Evolutionary conservation across 352 stramenopile genomes (phyloP), one percentile per base, ranked within the genome.

Genomic region (Phytophthora boehmeriae): DNA sequence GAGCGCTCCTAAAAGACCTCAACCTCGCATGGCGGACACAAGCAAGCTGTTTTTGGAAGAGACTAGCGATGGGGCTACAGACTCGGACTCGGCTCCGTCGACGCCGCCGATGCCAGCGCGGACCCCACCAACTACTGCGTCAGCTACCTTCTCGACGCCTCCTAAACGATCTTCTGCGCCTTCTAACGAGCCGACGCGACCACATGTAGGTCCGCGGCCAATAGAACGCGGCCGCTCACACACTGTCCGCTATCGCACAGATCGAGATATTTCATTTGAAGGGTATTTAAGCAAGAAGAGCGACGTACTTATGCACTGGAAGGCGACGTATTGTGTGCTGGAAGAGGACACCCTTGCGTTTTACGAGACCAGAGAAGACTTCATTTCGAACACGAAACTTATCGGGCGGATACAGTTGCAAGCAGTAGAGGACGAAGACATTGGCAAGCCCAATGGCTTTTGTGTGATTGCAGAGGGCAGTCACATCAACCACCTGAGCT

Each of bases 231-330:
- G 56, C 36, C 73, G 83, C 23, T 90, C 80, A 0, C 77, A 92
- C 49, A 89, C 80, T 0, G 67, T 90, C 46, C 79, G 83, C 8
- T 92, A 92, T 44, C 80, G 83, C 13, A 85, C 66, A 0, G 76
- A 86, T 25, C 66, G 75, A 13, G 81, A 85, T 10, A 93, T 94
- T 35, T 76, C 80, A 11, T 94, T 94, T 53, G 86, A 94, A 76
- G 86, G 86, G 1, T 94, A 94, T 39, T 58, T 94, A 50, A 89
- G 80, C 73, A 91, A 90, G 66, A 94, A 94, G 59, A 89, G 86
- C 49, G 86, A 94, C 34, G 39, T 94, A 44, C 48, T 94, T 0
- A 59, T 76, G 51, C 78, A 56, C n/a, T 94, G 85, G 85, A 86
- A 84, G 27, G 80, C 73, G 1, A 80, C 71, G 28, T 94, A 94